phyloP scores from a whole-genome alignment of 169 alveolate species.

The Neospora caninum region DNA sequence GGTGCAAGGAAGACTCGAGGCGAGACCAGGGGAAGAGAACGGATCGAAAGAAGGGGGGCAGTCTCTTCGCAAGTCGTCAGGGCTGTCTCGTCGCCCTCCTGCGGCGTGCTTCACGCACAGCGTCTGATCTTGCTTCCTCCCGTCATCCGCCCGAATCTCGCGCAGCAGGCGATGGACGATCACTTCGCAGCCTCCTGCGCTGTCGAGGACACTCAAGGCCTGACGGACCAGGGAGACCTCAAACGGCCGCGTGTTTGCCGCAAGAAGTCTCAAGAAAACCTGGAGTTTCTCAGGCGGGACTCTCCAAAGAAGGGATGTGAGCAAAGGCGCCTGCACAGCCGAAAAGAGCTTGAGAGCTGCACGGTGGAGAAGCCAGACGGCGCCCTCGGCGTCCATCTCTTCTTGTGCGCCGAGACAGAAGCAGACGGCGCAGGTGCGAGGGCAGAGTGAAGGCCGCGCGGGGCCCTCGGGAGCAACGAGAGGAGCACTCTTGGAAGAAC shows the following conservation, averaged over 20 bases:
- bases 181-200: neutral
- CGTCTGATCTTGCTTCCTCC: neutral
- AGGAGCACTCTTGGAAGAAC: neutral
- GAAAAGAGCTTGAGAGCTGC: neutral
- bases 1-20: neutral
- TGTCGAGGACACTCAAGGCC: conserved; percentile 6
- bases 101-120: neutral
- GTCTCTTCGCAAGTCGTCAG: neutral
- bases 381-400: conserved; percentile 1
- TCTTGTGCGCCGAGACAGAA: neutral
- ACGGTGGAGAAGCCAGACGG: conserved; percentile 20
- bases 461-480: too few relatives aligned
- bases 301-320: conserved; percentile 8
- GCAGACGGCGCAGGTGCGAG: neutral
- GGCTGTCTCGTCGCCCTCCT: neutral
- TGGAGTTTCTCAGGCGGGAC: neutral
- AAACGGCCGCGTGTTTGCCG: neutral
- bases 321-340: neutral
- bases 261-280: neutral
- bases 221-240: neutral
- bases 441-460: neutral
- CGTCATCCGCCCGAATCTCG: neutral
- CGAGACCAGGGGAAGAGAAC: neutral
- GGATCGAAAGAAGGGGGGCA: neutral
- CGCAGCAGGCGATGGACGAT: conserved; percentile 3